phyloP scores from a whole-genome alignment of 768 basidiomycete species.

The Sporobolomyces roseus region DNA sequence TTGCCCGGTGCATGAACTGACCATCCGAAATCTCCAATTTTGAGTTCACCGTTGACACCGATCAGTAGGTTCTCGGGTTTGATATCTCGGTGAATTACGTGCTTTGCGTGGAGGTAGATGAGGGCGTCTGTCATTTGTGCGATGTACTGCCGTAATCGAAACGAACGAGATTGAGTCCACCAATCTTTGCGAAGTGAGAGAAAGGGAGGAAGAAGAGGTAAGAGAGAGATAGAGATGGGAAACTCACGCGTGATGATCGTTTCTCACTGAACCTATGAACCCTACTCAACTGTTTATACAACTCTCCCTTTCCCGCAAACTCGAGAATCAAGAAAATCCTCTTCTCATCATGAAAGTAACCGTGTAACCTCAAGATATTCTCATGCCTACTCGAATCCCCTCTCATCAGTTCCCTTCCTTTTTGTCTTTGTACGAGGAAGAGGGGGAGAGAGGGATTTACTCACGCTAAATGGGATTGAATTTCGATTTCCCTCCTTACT shows the following conservation, averaged over 20 bases:
- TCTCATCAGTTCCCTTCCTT: neutral
- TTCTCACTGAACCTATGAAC: slow-evolving; percentile 81
- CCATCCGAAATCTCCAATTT: slow-evolving; percentile 99
- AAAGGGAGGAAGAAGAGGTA: neutral
- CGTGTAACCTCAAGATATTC: slow-evolving; percentile 86
- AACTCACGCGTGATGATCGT: slow-evolving; percentile 60
- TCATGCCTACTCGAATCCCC: slow-evolving; percentile 62
- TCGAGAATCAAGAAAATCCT: slow-evolving; percentile 98
- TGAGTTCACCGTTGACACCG: slow-evolving; percentile 91
- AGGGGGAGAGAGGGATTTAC: neutral
- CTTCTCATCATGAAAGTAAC: slow-evolving; percentile 97
- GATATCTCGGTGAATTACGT: slow-evolving; percentile 98
- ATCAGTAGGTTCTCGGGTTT: slow-evolving; percentile 96
- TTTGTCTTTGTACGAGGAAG: neutral
- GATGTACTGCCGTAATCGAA: slow-evolving; percentile 62
- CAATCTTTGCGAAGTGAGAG: neutral
- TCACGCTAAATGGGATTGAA: slow-evolving; percentile 80
- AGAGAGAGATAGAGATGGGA: neutral
- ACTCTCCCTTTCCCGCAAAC: slow-evolving; percentile 92
- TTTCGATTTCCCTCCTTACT: slow-evolving; percentile 94
- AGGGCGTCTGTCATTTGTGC: slow-evolving; percentile 98
- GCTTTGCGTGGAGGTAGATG: slow-evolving; percentile 83
- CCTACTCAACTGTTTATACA: slow-evolving; percentile 91
- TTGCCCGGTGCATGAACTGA: slow-evolving; percentile 92
- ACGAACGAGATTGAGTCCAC: neutral